Conservation (phyloP, 495 filamentous ascomycete species). For the Penicillium nucicola region DNA sequence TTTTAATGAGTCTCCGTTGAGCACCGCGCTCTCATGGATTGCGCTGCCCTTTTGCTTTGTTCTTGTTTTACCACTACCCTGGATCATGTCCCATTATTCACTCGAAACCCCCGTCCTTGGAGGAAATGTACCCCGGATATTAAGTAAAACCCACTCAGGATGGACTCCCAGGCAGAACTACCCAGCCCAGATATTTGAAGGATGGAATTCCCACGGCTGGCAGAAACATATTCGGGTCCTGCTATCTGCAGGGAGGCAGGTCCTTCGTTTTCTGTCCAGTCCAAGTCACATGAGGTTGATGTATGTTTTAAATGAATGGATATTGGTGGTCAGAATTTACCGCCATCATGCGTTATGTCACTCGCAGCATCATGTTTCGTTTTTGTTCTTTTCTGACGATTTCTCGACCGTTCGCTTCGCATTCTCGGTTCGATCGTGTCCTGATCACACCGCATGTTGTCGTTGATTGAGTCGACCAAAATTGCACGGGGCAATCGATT, state of each 20-base stretch:
- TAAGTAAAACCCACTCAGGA: neutral
- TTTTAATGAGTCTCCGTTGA: neutral
- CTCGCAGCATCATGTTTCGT: too few species aligned
- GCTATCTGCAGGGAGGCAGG: neutral
- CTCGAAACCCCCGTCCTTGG: neutral
- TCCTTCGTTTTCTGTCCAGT: neutral
- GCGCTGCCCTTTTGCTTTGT: neutral
- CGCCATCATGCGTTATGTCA: too few species aligned
- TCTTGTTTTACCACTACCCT: neutral
- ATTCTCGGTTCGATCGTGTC: too few species aligned
- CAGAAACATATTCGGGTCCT: neutral
- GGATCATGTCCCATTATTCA: neutral
- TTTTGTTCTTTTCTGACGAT: too few species aligned
- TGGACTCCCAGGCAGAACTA: neutral
- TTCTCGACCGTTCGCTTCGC: too few species aligned
- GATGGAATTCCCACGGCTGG: neutral
- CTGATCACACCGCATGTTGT: too few species aligned
- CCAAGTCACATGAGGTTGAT: neutral
- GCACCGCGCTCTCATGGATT: neutral
- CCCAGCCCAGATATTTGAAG: neutral
- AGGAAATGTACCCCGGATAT: neutral
- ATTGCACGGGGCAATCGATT: neutral
- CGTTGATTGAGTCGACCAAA: too few species aligned
- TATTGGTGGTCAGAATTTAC: neutral
- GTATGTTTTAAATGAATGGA: neutral